Evolutionary conservation across 768 basidiomycete genomes (phyloP), one percentile per base, ranked within the genome.

Genomic region (Agrocybe chaxingu): DNA sequence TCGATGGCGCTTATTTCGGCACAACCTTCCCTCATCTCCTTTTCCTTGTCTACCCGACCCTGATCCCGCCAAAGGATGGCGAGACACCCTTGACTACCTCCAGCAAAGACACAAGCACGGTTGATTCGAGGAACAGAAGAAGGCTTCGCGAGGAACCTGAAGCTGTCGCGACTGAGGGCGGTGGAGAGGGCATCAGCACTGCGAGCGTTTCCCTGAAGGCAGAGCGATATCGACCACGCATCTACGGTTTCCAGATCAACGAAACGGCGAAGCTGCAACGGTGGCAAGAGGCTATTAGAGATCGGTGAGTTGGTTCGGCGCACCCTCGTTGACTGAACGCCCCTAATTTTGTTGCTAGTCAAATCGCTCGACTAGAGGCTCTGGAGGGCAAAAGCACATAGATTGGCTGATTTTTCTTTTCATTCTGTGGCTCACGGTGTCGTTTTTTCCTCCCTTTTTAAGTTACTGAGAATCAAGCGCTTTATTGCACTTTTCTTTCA

Each of bases 1-100:
- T 99, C 64, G 97, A 99, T 65, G 96, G 97, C 29, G 97, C 97
- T 1, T 99, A 96, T 71, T 99, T 99, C 60, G 97, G 97, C 53
- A 96, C 94, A 0, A 97, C 95, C 1, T 98, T 98, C 75, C 93
- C 95, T 0, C 96, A 98, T 66, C 84, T 99, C 48, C 75, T 98
- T 42, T 97, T 95, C 74, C 92, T 98, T 75, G 93, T 98, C 33
- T 98, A 98, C 67, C 95, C 97, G 0, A 82, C 86, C 41, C 83
- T 98, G 56, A 87, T 97, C 38, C 92, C 96, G 45, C 43, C 58
- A 56, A 57, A 62, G 59, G 56, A 56, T 45, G 52, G 54, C 48
- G 59, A 57, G 41, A 34, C 43, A 33, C 51, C 50, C 8, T 44
- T 31, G 30, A 50, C 32, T 12, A 40, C 41, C n/a, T 43, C 44